A percentile compares a stretch with the other conserved stretches of the same genome.
Conservation (phyloP, 116 monocot genomes). For the Zostera marina region DNA sequence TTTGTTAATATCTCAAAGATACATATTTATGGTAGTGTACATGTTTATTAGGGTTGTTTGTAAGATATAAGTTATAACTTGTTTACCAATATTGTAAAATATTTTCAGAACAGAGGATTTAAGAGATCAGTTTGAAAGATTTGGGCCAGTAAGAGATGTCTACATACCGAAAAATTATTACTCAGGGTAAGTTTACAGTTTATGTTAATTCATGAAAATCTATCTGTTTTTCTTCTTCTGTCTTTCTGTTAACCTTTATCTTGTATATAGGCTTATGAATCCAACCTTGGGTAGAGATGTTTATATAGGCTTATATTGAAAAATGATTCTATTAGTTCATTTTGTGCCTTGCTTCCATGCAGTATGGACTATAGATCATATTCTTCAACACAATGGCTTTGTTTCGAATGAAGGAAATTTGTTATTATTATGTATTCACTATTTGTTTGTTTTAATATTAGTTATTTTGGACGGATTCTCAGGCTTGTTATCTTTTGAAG, state of each 20-base stretch:
- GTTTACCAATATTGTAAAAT: neutral
- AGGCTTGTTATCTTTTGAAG: constrained; percentile 61
- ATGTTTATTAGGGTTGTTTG: neutral
- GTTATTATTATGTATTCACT: constrained; percentile 1
- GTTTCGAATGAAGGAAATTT: neutral
- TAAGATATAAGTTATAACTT: neutral
- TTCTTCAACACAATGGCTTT: neutral
- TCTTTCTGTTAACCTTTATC: neutral
- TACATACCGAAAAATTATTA: constrained; percentile 87
- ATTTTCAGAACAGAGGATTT: constrained; percentile 60
- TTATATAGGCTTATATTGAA: no score
- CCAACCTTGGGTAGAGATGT: neutral
- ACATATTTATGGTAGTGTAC: no score
- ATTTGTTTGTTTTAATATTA: constrained; percentile 20
- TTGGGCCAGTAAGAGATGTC: constrained; percentile 79
- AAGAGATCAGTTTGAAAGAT: constrained; percentile 75
- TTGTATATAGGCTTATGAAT: neutral
- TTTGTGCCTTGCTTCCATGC: neutral
- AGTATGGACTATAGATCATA: no score
- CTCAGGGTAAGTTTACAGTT: constrained; percentile 51
- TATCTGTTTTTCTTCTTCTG: neutral
- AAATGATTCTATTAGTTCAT: neutral
- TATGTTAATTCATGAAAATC: neutral
- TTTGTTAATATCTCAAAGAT: no score
- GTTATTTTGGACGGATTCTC: constrained; percentile 66